phyloP scores from a whole-genome alignment of 805 yeast species.

The Saccharomycopsis fibuligera region DNA sequence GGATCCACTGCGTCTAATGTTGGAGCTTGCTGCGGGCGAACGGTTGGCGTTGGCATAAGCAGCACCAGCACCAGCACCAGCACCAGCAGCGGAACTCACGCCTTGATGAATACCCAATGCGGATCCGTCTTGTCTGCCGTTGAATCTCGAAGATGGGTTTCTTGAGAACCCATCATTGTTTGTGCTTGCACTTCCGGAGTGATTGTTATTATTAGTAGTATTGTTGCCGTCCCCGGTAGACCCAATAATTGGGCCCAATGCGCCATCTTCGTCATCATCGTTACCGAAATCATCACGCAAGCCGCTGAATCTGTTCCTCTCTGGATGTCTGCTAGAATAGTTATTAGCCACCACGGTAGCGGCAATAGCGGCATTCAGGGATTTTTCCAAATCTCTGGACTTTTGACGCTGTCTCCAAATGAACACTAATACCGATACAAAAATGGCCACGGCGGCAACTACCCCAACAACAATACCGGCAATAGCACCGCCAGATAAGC shows the following conservation, averaged over 20 bases:
- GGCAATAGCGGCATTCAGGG: slow-evolving; percentile 19
- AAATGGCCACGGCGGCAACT: slow-evolving; percentile 14
- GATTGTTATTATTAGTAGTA: too few species aligned
- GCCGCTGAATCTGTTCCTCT: slow-evolving; percentile 10
- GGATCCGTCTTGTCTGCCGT: slow-evolving; percentile 1
- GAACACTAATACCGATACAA: slow-evolving; percentile 16
- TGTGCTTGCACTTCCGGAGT: slow-evolving; percentile 5
- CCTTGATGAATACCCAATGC: slow-evolving; percentile 4
- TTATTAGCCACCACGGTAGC: slow-evolving; percentile 21
- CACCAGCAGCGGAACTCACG: background rate
- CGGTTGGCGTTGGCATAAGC: too few species aligned
- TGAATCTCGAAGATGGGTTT: slow-evolving; percentile 17
- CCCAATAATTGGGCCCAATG: slow-evolving; percentile 15
- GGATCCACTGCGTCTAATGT: too few species aligned
- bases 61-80: too few species aligned
- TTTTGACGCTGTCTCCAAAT: slow-evolving; percentile 21
- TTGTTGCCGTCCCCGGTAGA: slow-evolving; percentile 20
- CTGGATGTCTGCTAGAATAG: slow-evolving; percentile 12
- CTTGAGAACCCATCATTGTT: slow-evolving; percentile 11
- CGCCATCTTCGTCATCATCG: slow-evolving; percentile 9
- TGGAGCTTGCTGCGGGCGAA: too few species aligned
- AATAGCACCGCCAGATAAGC: slow-evolving; percentile 15
- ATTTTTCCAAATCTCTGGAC: slow-evolving; percentile 17
- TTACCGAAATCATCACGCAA: background rate
- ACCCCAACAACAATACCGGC: slow-evolving; percentile 21